Conservation (phyloP, 2,329 filamentous ascomycete genomes). For the Botrytis fragariae region DNA sequence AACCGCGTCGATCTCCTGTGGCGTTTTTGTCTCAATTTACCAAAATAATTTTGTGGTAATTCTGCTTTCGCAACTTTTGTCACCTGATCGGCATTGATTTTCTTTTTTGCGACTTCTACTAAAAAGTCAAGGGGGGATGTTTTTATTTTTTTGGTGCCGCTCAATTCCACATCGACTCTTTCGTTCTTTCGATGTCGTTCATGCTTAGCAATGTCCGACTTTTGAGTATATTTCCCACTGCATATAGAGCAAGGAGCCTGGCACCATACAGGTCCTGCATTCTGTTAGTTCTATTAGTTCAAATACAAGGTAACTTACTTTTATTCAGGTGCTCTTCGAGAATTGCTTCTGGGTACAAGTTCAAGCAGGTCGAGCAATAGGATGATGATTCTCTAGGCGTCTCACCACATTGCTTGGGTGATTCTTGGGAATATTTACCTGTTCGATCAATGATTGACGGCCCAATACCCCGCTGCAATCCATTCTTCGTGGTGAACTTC, state of each 20-base stretch:
- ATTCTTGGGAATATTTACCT: neutral
- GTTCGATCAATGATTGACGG: neutral
- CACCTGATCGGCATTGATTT: neutral
- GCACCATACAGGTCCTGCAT: neutral
- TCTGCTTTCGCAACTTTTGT: neutral
- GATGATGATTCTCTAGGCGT: neutral
- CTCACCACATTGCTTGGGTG: neutral
- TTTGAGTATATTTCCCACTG: neutral
- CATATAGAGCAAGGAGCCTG: constrained; percentile 3
- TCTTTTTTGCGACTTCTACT: neutral
- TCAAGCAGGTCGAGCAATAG: neutral
- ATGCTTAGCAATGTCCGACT: neutral
- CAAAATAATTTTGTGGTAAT: no score
- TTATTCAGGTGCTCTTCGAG: neutral
- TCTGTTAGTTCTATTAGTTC: neutral
- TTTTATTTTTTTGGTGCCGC: neutral
- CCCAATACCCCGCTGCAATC: neutral
- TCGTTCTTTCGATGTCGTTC: neutral
- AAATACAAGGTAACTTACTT: neutral
- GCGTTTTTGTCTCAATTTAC: neutral
- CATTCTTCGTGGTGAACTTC: neutral
- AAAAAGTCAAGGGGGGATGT: neutral
- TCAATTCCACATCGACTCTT: neutral
- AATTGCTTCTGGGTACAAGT: neutral
- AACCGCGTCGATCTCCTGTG: neutral